Percentiles rank a stretch among this genome's conserved stretches.
Conservation (phyloP, 805 yeast species). For the Starmerella bombi region DNA sequence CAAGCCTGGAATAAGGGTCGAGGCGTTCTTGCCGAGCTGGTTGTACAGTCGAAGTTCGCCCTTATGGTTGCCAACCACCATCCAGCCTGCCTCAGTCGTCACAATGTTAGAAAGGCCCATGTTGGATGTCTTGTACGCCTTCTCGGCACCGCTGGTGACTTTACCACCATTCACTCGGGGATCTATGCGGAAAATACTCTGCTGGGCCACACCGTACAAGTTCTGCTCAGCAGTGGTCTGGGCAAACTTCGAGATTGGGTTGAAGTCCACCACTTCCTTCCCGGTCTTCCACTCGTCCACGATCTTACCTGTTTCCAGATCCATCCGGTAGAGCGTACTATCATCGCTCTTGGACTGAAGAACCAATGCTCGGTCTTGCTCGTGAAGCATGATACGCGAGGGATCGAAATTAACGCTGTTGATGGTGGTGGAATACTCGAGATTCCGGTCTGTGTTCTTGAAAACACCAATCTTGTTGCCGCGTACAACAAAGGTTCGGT, state of each 20-base stretch:
- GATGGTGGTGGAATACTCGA: slow-evolving; percentile 58
- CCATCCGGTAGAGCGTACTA: slow-evolving; percentile 54
- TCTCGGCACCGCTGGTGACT: slow-evolving; percentile 43
- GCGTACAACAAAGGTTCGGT: slow-evolving; percentile 66
- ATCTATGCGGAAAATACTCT: slow-evolving; percentile 61
- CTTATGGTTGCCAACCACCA: slow-evolving; percentile 61
- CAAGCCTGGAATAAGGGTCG: slow-evolving; percentile 65
- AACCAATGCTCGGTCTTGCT: slow-evolving; percentile 55
- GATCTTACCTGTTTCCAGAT: slow-evolving; percentile 61
- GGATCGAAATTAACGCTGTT: slow-evolving; percentile 46
- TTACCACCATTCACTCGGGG: slow-evolving; percentile 52
- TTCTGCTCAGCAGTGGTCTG: slow-evolving; percentile 65
- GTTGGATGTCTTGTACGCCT: slow-evolving; percentile 42
- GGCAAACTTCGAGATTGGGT: slow-evolving; percentile 60
- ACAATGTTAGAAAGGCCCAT: slow-evolving; percentile 44
- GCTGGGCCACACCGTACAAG: slow-evolving; percentile 52
- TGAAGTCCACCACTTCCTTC: slow-evolving; percentile 38
- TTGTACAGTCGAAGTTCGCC: slow-evolving; percentile 72
- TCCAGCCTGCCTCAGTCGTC: slow-evolving; percentile 58
- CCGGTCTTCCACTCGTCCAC: slow-evolving; percentile 64
- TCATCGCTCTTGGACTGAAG: slow-evolving; percentile 41
- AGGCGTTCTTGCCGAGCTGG: slow-evolving; percentile 59
- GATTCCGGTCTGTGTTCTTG: slow-evolving; percentile 36
- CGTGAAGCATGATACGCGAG: slow-evolving; percentile 58
- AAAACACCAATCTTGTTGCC: slow-evolving; percentile 74